Percentiles rank a stretch among this genome's conserved stretches.
Conservation (phyloP, 78 protist genomes). For the Pelomyxa schiedti region DNA sequence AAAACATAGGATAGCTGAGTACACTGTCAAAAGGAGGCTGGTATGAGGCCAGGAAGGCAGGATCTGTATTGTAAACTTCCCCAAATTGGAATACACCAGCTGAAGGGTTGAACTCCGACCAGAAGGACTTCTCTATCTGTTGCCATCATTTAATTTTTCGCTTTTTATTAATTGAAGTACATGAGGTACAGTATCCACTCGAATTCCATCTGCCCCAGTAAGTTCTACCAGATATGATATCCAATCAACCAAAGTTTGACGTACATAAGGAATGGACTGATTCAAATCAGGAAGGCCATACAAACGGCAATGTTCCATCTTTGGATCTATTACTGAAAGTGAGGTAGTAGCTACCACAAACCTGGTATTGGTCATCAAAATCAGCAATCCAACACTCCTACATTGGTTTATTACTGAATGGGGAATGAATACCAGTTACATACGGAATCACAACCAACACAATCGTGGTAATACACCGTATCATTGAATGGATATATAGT, state of each 20-base stretch:
- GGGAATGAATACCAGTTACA: constrained; percentile 34
- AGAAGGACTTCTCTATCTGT: background rate
- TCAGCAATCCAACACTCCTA: constrained; percentile 4
- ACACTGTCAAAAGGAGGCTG: constrained; percentile 46
- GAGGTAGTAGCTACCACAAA: too few species aligned
- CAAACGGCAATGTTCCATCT: too few species aligned
- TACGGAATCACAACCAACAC: constrained; percentile 21
- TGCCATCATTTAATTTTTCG: too few species aligned
- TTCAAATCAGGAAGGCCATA: constrained; percentile 58
- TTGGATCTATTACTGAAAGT: too few species aligned
- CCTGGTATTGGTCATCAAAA: constrained; percentile 47
- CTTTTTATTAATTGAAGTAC: too few species aligned
- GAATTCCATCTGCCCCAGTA: constrained; percentile 64
- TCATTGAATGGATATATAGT: constrained; percentile 47
- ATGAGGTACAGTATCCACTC: constrained; percentile 82
- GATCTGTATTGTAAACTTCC: constrained; percentile 76
- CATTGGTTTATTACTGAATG: background rate
- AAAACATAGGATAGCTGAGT: constrained; percentile 74
- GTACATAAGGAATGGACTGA: constrained; percentile 64
- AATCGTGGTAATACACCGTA: constrained; percentile 50
- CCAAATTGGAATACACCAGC: constrained; percentile 68
- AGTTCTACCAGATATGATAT: constrained; percentile 13
- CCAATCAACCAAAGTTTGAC: constrained; percentile 33
- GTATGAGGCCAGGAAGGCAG: constrained; percentile 36
- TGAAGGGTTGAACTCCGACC: constrained; percentile 11